Evolutionary conservation across 2,329 filamentous ascomycete species (phyloP).

Genomic region (Scedosporium apiospermum): DNA sequence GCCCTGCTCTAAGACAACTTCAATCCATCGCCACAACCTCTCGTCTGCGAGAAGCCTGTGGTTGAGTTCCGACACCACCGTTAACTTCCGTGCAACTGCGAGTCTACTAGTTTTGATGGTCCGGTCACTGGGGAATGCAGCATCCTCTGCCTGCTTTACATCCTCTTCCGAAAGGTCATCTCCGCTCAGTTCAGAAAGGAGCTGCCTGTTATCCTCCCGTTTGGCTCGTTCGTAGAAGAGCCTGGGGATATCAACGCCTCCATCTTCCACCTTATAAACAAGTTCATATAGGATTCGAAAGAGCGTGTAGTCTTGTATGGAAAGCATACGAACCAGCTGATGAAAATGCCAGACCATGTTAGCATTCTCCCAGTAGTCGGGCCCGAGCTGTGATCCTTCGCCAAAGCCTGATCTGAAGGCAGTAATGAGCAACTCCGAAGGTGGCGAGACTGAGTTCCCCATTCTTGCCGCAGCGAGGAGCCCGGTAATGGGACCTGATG

Average conservation of each 20-base stretch:
- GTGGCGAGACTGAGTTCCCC: not conserved
- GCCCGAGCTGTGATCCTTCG: not conserved
- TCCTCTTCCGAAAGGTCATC: slow-evolving; percentile 10
- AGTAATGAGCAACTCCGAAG: not conserved
- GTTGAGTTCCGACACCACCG: not conserved
- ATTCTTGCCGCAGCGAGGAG: slow-evolving; percentile 6
- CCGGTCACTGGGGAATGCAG: not conserved
- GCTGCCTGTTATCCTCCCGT: slow-evolving; percentile 6
- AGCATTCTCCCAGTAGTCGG: slow-evolving; percentile 7
- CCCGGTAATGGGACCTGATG: slow-evolving; percentile 11
- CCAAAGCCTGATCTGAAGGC: slow-evolving; percentile 9
- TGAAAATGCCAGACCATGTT: slow-evolving; percentile 11
- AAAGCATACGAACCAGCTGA: slow-evolving; percentile 11
- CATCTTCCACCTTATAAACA: slow-evolving; percentile 1
- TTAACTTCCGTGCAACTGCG: not conserved
- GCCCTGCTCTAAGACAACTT: not conserved
- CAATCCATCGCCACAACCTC: not conserved
- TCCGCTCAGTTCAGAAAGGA: slow-evolving; percentile 8
- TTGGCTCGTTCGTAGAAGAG: slow-evolving; percentile 9
- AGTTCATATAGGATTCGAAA: slow-evolving; percentile 10
- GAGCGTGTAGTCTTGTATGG: slow-evolving; percentile 10
- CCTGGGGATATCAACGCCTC: not conserved
- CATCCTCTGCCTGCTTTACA: not conserved
- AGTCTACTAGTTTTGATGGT: not conserved
- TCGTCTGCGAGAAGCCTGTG: not conserved